Evolutionary conservation across 1,139 yeast genomes (phyloP), one percentile per base, ranked within the genome.

Genomic region (Scheffersomyces parashehatae): DNA sequence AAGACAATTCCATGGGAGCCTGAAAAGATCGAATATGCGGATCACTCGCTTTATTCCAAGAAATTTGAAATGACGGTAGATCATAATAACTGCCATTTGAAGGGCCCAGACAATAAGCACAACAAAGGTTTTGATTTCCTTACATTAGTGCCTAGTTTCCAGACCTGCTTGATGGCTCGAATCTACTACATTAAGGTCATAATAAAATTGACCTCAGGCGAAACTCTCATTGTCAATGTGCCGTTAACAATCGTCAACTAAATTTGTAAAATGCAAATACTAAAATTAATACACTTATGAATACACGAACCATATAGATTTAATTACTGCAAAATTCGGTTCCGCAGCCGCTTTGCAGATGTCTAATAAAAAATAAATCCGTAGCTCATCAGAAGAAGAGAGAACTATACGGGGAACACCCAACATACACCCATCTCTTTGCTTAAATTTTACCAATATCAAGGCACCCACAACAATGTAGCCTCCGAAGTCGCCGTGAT

Each of bases 91-190:
- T 60, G 67, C 41, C 56, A 53, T 37, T 49, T 67, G 26, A 68
- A 68, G 48, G 61, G 61, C 5, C 43, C 55, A 6, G 63, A 58
- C 26, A 51, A 50, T 16, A 51, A 48, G 8, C 49, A 51, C 29
- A 53, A 52, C 24, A 58, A 58, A 29, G 67, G 68, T 34, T 65
- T 58, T 47, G 72, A 56, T 45, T 52, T 48, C 43, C 55, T 64
- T 41, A 60, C 84, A 0, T 60, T 82, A 47, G 73, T 80, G 3
- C 87, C 87, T 1, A 75, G 71, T 47, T 79, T 80, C 58, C 86
- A 82, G 55, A 73, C 73, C 37, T 82, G 87, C 56, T 59, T 75
- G 39, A 66, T 79, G 43, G 71, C 82, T 7, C 66, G 87, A 49
- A 56, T 78, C 37, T 81, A 82, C 54, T 75, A 76, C 42, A 48